Conservation (phyloP, 129 eudicot species). For the Lactuca sativa region DNA sequence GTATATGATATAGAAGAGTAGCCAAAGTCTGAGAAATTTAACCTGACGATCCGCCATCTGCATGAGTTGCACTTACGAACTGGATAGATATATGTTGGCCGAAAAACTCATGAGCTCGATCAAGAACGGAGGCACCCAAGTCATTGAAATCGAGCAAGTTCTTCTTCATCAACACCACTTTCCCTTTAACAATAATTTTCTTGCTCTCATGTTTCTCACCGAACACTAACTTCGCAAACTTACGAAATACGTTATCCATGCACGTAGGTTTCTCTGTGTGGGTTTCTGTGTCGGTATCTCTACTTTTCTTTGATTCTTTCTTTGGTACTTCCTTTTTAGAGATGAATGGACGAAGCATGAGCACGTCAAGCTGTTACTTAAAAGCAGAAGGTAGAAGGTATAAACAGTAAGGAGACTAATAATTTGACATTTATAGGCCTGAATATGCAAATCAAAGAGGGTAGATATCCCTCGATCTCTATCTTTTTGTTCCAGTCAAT, state of each 20-base stretch:
- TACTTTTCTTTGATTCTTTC: background rate
- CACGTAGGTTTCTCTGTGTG: background rate
- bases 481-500: background rate
- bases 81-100: slow-evolving; percentile 42
- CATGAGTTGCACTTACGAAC: slow-evolving; percentile 35
- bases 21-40: background rate
- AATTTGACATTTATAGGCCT: background rate
- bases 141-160: slow-evolving; percentile 33
- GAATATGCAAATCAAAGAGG: background rate
- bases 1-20: background rate
- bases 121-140: slow-evolving; percentile 25
- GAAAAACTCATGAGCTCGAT: slow-evolving; percentile 35
- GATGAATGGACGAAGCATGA: background rate
- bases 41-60: slow-evolving; percentile 20
- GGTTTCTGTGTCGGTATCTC: background rate
- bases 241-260: slow-evolving; percentile 16
- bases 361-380: background rate
- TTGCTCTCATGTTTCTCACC: slow-evolving; percentile 17
- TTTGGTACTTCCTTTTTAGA: background rate
- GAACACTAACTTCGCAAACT: background rate
- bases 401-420: background rate
- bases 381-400: background rate
- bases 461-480: background rate
- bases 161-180: slow-evolving; percentile 43
- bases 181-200: slow-evolving; percentile 34